A percentile compares a stretch with the other conserved stretches of the same genome.
phyloP scores from a whole-genome alignment of 352 stramenopile species.

The Globisporangium solare region DNA sequence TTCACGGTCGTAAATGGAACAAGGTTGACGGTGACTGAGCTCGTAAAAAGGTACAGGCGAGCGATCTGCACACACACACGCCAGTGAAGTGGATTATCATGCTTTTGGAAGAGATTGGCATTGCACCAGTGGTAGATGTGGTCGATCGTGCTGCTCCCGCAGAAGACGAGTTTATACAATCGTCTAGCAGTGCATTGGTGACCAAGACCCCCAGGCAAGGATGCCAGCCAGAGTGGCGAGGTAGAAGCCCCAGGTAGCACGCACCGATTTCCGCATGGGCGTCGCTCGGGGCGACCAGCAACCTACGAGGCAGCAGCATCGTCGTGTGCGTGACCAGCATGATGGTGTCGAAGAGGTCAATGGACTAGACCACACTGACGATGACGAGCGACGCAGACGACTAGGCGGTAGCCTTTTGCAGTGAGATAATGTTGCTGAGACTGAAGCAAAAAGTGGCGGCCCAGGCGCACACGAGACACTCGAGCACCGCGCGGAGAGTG shows the following conservation, averaged over 20 bases:
- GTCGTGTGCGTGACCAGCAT: background rate
- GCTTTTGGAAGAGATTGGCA: background rate
- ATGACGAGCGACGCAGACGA: slow-evolving; percentile 19
- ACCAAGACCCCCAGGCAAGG: slow-evolving; percentile 19
- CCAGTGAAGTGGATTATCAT: slow-evolving; percentile 1
- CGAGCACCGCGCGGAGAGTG: background rate
- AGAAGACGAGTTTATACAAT: slow-evolving; percentile 5
- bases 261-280: slow-evolving; percentile 17
- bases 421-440: slow-evolving; percentile 22
- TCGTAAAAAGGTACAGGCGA: slow-evolving; percentile 1
- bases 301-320: slow-evolving; percentile 11
- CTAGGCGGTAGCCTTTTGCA: slow-evolving; percentile 20
- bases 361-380: slow-evolving; percentile 24
- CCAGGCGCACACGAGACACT: slow-evolving; percentile 17
- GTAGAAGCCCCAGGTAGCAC: slow-evolving; percentile 18
- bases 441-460: slow-evolving; percentile 24
- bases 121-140: slow-evolving; percentile 3
- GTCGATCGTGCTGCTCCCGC: background rate
- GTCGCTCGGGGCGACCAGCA: slow-evolving; percentile 2
- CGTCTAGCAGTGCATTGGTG: background rate
- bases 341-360: background rate
- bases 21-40: background rate
- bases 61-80: slow-evolving; percentile 4
- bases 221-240: slow-evolving; percentile 25
- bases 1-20: background rate